phyloP scores from a whole-genome alignment of 2,329 filamentous ascomycete genomes.

The Beauveria scarabaeidicola region DNA sequence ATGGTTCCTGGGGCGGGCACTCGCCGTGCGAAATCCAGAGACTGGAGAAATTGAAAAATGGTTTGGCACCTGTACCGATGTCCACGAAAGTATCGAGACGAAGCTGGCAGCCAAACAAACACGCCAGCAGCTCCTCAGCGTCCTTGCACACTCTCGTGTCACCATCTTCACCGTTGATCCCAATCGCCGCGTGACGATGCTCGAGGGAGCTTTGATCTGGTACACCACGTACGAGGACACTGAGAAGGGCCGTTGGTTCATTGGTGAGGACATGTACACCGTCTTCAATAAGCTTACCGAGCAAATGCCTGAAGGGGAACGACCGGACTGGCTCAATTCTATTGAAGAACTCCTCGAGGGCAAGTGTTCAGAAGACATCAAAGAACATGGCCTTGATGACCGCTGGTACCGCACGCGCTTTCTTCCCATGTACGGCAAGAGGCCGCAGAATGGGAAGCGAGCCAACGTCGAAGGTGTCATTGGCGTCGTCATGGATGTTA shows the following conservation, averaged over 20 bases:
- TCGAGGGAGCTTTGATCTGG: slow-evolving; percentile 60
- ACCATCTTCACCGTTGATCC: slow-evolving; percentile 66
- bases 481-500: slow-evolving; percentile 73
- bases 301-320: slow-evolving; percentile 33
- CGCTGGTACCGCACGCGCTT: slow-evolving; percentile 66
- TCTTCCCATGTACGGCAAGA: slow-evolving; percentile 54
- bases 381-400: slow-evolving; percentile 53
- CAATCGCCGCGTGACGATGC: slow-evolving; percentile 52
- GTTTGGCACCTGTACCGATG: slow-evolving; percentile 76
- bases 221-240: slow-evolving; percentile 32
- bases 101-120: slow-evolving; percentile 57
- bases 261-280: slow-evolving; percentile 56
- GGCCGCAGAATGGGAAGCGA: slow-evolving; percentile 41
- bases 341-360: slow-evolving; percentile 60
- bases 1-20: slow-evolving; percentile 69
- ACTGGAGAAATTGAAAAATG: slow-evolving; percentile 65
- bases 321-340: slow-evolving; percentile 43
- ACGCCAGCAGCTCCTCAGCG: slow-evolving; percentile 61
- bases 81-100: slow-evolving; percentile 64
- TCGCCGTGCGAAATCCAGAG: slow-evolving; percentile 57
- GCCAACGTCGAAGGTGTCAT: slow-evolving; percentile 59
- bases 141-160: slow-evolving; percentile 66
- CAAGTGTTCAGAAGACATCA: slow-evolving; percentile 47
- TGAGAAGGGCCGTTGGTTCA: slow-evolving; percentile 37
- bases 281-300: slow-evolving; percentile 48